Percentiles rank a stretch among this genome's conserved stretches.
These are phyloP conservation scores for Triglochin maritima DNA, from an alignment of 106 monocot species.

Conservation along the genomic window DNA sequence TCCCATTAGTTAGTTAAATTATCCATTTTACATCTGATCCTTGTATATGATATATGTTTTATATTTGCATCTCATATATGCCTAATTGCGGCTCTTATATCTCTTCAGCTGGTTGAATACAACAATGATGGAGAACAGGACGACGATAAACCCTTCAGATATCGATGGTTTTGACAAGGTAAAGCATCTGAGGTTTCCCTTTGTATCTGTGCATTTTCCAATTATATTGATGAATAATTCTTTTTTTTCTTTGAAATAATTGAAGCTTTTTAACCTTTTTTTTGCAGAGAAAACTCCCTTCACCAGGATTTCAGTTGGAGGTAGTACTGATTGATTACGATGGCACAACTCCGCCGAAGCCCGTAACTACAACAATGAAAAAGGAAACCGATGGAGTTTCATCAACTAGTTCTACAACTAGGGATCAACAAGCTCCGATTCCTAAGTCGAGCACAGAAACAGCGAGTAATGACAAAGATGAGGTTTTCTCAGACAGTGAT, in stretches of 20 bases:
- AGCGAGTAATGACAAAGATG: constrained; percentile 38
- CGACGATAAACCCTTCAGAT: constrained; percentile 12
- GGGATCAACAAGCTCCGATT: not conserved
- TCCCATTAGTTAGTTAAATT: too few relatives aligned
- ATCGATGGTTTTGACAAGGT: constrained; percentile 27
- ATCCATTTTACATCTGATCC: too few relatives aligned
- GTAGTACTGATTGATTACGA: constrained; percentile 78
- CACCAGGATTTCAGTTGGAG: constrained; percentile 93
- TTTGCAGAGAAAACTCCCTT: constrained; percentile 77
- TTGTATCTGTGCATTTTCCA: not conserved
- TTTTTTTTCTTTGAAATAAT: not conserved
- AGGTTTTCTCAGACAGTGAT: constrained; percentile 91
- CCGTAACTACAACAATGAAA: constrained; percentile 4
- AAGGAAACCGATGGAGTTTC: constrained; percentile 5
- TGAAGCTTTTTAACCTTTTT: not conserved
- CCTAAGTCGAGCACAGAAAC: constrained; percentile 1
- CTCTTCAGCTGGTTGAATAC: constrained; percentile 64
- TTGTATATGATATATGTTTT: too few relatives aligned
- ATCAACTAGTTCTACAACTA: not conserved
- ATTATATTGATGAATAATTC: too few relatives aligned
- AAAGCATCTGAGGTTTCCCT: not conserved
- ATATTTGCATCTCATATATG: too few relatives aligned
- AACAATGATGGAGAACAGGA: constrained; percentile 32
- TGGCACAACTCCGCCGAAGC: constrained; percentile 30
- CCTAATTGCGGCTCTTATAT: not conserved